Evolutionary conservation across 2,329 filamentous ascomycete genomes (phyloP), one percentile per base, ranked within the genome.

Genomic region (Aureobasidium sp.): DNA sequence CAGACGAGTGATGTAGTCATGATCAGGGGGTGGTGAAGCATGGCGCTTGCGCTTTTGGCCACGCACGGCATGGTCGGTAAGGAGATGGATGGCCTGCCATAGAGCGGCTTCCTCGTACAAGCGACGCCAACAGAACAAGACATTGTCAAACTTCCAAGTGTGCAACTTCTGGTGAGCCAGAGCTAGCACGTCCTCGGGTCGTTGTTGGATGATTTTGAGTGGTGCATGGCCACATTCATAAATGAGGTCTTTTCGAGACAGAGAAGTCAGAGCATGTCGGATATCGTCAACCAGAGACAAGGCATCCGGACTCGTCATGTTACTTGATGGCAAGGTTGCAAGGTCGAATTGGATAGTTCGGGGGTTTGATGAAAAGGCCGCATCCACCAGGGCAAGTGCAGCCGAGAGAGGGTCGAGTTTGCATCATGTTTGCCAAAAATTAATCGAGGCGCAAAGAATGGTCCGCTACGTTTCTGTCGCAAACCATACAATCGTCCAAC

Each of bases 101-200:
- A 93, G 79, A 60, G 83, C 82, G 1, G 86, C 83, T 60, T 91
- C 87, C 0, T 86, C 85, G 69, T 89, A 91, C 5, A 92, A 73
- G 64, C 84, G 78, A 25, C 85, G 77, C 89, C 89, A 94, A 67
- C 81, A 83, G 9, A 71, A 68, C 0, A 86, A 87, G 6, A 93
- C 81, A 33, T 84, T 78, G 63, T 81, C 81, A 69, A 84, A 91
- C 1, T 84, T 80, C 63, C 83, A 90, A 4, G 85, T 80, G 66
- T 92, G 87, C 63, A 93, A 82, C 64, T 84, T 87, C 43, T 81
- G 76, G 60, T 84, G 84, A 0, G 86, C 82, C 15, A 88, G 73
- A 8, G 77, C 75, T 5, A 84, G 72, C 17, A 87, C 71, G 60
- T 87, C 81, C 37, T 81, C 69, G 6, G 77, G 72, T 13, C 73